A percentile compares a stretch with the other conserved stretches of the same genome.
phyloP scores from a whole-genome alignment of 257 asterid genomes.

The Scutellaria minor region DNA sequence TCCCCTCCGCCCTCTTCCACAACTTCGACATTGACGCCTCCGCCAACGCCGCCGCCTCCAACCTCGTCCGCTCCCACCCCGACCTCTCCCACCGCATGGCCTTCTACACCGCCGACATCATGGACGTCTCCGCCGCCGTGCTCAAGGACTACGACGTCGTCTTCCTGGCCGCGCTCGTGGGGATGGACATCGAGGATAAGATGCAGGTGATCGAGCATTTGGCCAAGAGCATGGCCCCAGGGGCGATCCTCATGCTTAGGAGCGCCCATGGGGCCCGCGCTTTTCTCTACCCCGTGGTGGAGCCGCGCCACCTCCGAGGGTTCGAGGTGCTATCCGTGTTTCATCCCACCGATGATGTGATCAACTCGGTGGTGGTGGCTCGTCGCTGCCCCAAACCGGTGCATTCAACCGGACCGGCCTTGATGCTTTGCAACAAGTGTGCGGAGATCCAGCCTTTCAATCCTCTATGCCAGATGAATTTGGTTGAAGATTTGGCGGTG shows the following conservation, averaged over 20 bases:
- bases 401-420: constrained; percentile 25
- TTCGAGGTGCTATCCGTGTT: constrained; percentile 74
- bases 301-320: constrained; percentile 64
- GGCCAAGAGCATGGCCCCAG: constrained; percentile 65
- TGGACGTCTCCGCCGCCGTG: constrained; percentile 53
- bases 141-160: constrained; percentile 71
- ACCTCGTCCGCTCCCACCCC: constrained; percentile 55
- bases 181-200: constrained; percentile 79
- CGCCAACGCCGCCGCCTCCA: constrained; percentile 67
- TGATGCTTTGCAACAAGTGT: constrained; percentile 64
- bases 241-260: constrained; percentile 78
- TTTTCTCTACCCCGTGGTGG: constrained; percentile 82
- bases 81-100: constrained; percentile 63
- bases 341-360: constrained; percentile 90
- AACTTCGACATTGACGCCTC: constrained; percentile 69
- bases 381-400: constrained; percentile 41
- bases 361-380: constrained; percentile 83
- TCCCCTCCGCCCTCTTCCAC: constrained; percentile 57
- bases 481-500: constrained; percentile 66
- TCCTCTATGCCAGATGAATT: constrained; percentile 52
- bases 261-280: constrained; percentile 93
- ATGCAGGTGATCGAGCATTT: constrained; percentile 57
- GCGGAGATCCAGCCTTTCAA: constrained; percentile 66
- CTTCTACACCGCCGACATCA: constrained; percentile 60
- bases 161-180: constrained; percentile 87